Evolutionary conservation across 345 rosid genomes (phyloP).

Genomic region (Microthlaspi erraticum): DNA sequence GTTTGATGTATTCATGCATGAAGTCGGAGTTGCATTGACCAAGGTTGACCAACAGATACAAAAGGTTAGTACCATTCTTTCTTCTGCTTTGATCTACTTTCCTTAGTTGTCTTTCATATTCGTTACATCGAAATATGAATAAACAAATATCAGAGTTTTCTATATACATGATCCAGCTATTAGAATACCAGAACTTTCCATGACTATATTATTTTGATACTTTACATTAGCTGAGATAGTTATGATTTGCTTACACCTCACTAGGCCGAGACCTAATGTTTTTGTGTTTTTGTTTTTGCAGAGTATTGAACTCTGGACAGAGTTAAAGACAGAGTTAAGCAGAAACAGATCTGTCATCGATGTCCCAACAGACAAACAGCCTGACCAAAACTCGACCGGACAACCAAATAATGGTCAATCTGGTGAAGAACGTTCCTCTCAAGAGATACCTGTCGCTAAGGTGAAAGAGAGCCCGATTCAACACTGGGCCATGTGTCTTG

Average conservation of each 20-base stretch:
- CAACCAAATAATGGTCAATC: slow-evolving; percentile 8
- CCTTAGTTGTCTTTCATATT: not conserved
- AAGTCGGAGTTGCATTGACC: slow-evolving; percentile 21
- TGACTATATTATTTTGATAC: no score
- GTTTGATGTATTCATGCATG: slow-evolving; percentile 30
- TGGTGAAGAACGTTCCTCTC: slow-evolving; percentile 14
- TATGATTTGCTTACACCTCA: not conserved
- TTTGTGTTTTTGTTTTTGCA: no score
- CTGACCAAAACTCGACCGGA: not conserved
- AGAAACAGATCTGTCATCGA: not conserved
- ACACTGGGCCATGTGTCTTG: slow-evolving; percentile 9
- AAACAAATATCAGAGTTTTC: no score
- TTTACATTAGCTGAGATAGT: not conserved
- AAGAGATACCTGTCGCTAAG: not conserved
- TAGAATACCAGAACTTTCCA: not conserved
- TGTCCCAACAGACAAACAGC: slow-evolving; percentile 4
- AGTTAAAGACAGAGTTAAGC: slow-evolving; percentile 26
- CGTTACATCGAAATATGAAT: no score
- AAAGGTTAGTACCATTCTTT: slow-evolving; percentile 23
- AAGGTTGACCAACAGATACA: slow-evolving; percentile 35
- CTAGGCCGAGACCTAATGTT: not conserved
- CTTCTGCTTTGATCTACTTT: slow-evolving; percentile 13
- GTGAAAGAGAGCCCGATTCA: slow-evolving; percentile 25
- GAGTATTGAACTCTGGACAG: slow-evolving; percentile 32
- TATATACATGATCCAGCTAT: not conserved